Base-by-base conservation (phyloP, 148 eudicot genomes). In the Silene uniflora region DNA sequence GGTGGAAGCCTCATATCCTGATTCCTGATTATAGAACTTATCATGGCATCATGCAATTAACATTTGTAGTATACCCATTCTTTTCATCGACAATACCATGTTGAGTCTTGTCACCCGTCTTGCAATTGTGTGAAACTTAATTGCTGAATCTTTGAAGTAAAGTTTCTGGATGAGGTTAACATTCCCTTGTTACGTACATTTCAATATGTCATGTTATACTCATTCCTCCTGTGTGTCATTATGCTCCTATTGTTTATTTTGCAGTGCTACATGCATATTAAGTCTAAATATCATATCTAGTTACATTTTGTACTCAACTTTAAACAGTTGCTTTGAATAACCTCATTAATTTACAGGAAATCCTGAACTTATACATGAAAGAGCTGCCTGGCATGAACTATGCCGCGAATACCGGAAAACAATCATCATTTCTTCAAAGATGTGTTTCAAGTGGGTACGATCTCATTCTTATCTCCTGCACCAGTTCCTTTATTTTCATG, bases 351-450 rank as follows among this genome's bases (percentile, higher is more conserved):
- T 61, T 76, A 78, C 89, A 93, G 98, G 94, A 93, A 54, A 84
- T 83, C 29, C 29, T 89, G 78, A 76, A 69, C 67, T 60, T 91
- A 14, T 93, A 93, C 85, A 73, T 16, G 75, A 83, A 84, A 83
- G 97, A 93, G 82, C 87, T 91, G 56, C 98, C 98, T 32, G 83
- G 87, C 32, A 93, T 93, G 98, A 93, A 84, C 64, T 91, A 83
- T 87, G 98, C 98, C 68, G 92, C 97, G 14, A 93, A 93, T 80
- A 93, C 98, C 18, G 97, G 98, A 81, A 93, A 93, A 76, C 83
- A 89, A 76, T 89, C 98, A 54, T 79, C 80, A 61, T 93, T 93
- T 84, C 97, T 93, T 72, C 87, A 93, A 86, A 87, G 84, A 91
- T 93, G 98, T 73, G 87, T 93, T 75, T 88, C 89, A 49, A 89